Base-by-base conservation (phyloP, 495 filamentous ascomycete genomes). In the Tetracladium setigerum region DNA sequence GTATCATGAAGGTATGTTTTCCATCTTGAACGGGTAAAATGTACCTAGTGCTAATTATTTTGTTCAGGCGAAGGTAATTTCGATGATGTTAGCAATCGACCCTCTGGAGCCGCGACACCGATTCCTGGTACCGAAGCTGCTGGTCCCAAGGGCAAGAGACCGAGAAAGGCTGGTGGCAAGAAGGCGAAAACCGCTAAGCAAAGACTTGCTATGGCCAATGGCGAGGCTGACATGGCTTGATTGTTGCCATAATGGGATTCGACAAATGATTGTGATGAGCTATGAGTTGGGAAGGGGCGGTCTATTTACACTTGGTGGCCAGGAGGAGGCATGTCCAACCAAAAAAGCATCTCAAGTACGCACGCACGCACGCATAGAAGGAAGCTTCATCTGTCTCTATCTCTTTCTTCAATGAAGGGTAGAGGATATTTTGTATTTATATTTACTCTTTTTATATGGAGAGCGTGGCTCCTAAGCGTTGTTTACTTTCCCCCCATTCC, bases 111-210 rank as follows among this genome's bases (percentile, higher is more conserved):
- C 0, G 89, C 84, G 6, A 96, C 90, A 0, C 89, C 90, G 1
- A 75, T 84, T 41, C 77, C 76, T 30, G 60, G 60, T 7, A 68
- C 67, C 0, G 44, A 63, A 6, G 50, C 50, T 13, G 17, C 67
- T 2, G 60, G 77, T 58, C 64, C 72, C 41, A 62, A 73, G 48
- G 58, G 72, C 41, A 76, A 83, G 67, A 69, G 78, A 57, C 71
- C 44, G 4, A 36, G 46, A 7, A 57, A 55, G 30, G 14, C 42
- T 14, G 49, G 44, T 5, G 43, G 46, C 8, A 91, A 96, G 73
- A 88, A 91, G 61, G 89, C 89, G 10, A 95, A 95, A 70, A 94
- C 87, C 33, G 81, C 84, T 3, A 91, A 94, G 65, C 87, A 95
- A 67, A 74, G 87, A 53, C 76, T 95, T 39, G 84, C 86, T 24